phyloP scores from a whole-genome alignment of 352 stramenopile species.

The Pythium pyrilobum region DNA sequence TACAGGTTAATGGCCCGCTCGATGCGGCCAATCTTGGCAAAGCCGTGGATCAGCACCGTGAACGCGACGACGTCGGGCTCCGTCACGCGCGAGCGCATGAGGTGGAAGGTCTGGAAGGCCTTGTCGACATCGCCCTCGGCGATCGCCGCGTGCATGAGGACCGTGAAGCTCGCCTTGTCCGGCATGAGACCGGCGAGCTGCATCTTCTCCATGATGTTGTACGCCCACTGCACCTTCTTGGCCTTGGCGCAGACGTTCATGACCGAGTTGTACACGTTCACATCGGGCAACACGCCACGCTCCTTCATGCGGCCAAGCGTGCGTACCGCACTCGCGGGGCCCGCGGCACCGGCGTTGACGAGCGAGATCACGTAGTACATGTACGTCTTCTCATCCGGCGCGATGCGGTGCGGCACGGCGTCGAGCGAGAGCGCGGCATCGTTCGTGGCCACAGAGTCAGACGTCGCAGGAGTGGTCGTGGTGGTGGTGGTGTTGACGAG shows the following conservation, averaged over 20 bases:
- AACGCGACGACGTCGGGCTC: conserved; percentile 72
- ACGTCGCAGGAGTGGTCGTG: background rate
- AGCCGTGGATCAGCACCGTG: conserved; percentile 69
- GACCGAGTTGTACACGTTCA: conserved; percentile 70
- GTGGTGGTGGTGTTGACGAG: conserved; percentile 5
- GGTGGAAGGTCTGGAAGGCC: conserved; percentile 80
- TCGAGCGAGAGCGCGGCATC: conserved; percentile 30
- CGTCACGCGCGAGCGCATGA: conserved; percentile 70
- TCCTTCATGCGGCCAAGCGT: conserved; percentile 82
- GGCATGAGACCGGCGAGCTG: conserved; percentile 65
- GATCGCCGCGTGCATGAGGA: conserved; percentile 76
- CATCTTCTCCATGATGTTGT: conserved; percentile 87
- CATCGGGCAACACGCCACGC: conserved; percentile 45
- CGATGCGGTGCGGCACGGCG: conserved; percentile 38
- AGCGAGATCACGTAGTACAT: conserved; percentile 75
- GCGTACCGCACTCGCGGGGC: conserved; percentile 44
- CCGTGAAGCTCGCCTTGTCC: conserved; percentile 66
- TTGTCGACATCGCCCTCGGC: conserved; percentile 67
- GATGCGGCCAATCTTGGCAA: conserved; percentile 64
- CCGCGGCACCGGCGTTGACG: conserved; percentile 33
- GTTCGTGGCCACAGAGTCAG: background rate
- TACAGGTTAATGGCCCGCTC: conserved; percentile 71
- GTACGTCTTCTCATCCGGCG: conserved; percentile 59
- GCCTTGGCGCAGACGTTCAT: conserved; percentile 81
- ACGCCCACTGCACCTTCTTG: conserved; percentile 55